phyloP scores from a whole-genome alignment of 163 green algal species.

The Prototheca wickerhamii region DNA sequence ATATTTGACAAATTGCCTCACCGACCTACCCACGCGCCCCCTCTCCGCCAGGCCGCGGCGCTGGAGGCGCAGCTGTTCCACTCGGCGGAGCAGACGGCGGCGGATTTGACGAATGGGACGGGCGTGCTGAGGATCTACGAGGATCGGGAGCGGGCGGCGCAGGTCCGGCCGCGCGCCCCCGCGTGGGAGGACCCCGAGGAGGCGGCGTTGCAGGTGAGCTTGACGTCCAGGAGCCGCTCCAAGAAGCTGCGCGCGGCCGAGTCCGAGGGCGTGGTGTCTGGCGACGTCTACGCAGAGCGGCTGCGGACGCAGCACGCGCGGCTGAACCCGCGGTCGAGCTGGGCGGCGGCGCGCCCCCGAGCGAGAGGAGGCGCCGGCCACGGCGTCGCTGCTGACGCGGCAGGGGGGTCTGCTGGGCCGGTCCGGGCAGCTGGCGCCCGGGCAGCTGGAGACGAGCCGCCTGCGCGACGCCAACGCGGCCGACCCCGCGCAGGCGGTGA shows the following conservation, averaged over 20 bases:
- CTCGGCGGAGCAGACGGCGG: no score
- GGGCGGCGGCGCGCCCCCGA: slow-evolving; percentile 34
- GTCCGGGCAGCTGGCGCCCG: slow-evolving; percentile 38
- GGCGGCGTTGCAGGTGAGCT: slow-evolving; percentile 38
- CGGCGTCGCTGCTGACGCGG: slow-evolving; percentile 8
- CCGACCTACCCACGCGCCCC: no score
- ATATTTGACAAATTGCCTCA: no score
- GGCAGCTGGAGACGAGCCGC: slow-evolving; percentile 59
- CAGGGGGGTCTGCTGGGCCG: slow-evolving; percentile 38
- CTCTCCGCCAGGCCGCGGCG: slow-evolving; percentile 5
- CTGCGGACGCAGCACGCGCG: slow-evolving; percentile 66
- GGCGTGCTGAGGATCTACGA: no score
- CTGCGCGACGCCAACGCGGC: slow-evolving; percentile 78
- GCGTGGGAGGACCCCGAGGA: slow-evolving; percentile 62
- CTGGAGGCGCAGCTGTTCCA: slow-evolving; percentile 9
- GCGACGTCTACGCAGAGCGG: slow-evolving; percentile 63
- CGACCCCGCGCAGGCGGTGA: slow-evolving; percentile 52
- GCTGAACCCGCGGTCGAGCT: slow-evolving; percentile 63
- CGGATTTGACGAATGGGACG: no score
- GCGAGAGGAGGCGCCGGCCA: background rate
- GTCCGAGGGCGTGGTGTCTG: slow-evolving; percentile 43
- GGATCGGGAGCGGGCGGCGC: background rate
- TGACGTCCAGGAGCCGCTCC: slow-evolving; percentile 43
- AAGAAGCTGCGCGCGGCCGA: slow-evolving; percentile 71
- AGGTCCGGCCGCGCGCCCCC: no score